A percentile compares a stretch with the other conserved stretches of the same genome.
Conservation (phyloP, 352 stramenopile genomes). For the Pythium pyrilobum region DNA sequence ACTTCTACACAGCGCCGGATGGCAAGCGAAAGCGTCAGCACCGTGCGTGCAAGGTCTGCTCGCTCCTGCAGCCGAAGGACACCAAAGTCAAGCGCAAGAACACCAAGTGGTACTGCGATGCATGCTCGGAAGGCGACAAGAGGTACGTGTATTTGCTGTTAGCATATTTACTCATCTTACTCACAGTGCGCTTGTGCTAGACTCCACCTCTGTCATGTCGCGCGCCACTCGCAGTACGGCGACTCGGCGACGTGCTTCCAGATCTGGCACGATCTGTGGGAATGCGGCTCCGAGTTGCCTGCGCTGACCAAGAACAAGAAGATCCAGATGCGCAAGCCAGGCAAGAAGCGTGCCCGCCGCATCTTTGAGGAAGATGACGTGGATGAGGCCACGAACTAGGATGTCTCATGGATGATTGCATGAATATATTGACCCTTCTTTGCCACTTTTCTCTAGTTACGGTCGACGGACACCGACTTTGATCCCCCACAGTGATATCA, state of each 20-base stretch:
- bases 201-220: neutral
- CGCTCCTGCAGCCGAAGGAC: neutral
- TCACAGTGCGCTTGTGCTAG: neutral
- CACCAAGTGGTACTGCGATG: conserved; percentile 2
- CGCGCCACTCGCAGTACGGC: neutral
- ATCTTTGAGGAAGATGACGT: neutral
- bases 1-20: neutral
- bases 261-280: conserved; percentile 13
- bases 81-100: neutral
- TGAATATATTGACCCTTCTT: neutral
- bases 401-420: neutral
- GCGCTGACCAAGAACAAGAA: neutral
- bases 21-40: neutral
- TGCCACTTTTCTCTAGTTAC: neutral
- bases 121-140: neutral
- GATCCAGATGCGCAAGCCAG: neutral
- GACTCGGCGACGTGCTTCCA: conserved; percentile 6
- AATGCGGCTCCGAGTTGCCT: neutral
- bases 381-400: neutral
- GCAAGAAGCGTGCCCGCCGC: neutral
- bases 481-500: neutral
- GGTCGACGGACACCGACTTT: neutral
- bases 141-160: neutral
- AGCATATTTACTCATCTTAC: neutral
- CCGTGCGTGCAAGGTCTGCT: conserved; percentile 1